phyloP scores from a whole-genome alignment of 208 protist species.

The Trypanosoma avium region DNA sequence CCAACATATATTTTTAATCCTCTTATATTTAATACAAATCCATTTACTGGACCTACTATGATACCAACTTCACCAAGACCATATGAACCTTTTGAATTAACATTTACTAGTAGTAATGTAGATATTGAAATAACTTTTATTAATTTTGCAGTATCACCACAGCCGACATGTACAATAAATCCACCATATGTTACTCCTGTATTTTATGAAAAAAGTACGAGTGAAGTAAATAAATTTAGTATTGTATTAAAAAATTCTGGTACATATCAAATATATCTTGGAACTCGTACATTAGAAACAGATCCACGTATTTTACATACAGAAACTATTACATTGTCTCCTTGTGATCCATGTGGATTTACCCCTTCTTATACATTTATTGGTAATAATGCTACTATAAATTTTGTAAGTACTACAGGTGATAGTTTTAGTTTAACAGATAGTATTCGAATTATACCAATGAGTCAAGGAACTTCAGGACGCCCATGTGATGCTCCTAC shows the following conservation, averaged over 20 bases:
- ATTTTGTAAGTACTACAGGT: conserved; percentile 54
- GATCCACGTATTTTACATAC: conserved; percentile 61
- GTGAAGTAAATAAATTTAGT: conserved; percentile 40
- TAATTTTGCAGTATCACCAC: conserved; percentile 51
- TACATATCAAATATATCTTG: conserved; percentile 65
- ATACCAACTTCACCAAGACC: conserved; percentile 45
- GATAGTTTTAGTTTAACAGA: conserved; percentile 43
- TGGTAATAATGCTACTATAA: conserved; percentile 39
- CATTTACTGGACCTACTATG: conserved; percentile 52
- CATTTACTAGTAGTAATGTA: conserved; percentile 44
- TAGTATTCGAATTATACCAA: conserved; percentile 67
- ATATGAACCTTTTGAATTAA: conserved; percentile 72
- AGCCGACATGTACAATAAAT: conserved; percentile 40
- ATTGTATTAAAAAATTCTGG: conserved; percentile 50
- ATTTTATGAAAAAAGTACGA: conserved; percentile 38
- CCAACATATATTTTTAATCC: conserved; percentile 59
- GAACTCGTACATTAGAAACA: conserved; percentile 27
- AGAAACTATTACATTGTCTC: conserved; percentile 45
- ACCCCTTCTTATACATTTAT: conserved; percentile 63
- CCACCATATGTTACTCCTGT: conserved; percentile 49
- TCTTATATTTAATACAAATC: conserved; percentile 34
- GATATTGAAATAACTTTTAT: conserved; percentile 43
- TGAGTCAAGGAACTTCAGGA: conserved; percentile 38
- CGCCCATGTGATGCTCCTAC: conserved; percentile 32
- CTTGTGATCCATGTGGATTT: conserved; percentile 82